Evolutionary conservation across 148 eudicot genomes (phyloP).

Genomic region (Vaccinium vitisidaea): DNA sequence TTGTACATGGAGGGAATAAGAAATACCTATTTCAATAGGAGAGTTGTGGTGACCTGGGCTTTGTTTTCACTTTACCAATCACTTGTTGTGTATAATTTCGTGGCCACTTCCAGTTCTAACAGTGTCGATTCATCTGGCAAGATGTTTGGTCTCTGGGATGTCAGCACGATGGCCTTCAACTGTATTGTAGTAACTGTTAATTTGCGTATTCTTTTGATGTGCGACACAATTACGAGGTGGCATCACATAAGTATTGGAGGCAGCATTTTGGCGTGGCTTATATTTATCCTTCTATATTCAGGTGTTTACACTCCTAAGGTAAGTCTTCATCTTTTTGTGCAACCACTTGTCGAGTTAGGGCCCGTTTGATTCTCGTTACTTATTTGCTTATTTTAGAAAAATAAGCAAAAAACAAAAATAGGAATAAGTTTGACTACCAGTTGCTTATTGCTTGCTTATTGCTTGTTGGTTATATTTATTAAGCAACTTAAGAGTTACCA

Average conservation of each 20-base stretch:
- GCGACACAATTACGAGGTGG: slow-evolving; percentile 87
- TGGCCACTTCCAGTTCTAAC: slow-evolving; percentile 49
- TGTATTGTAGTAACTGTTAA: slow-evolving; percentile 84
- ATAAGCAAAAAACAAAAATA: not conserved
- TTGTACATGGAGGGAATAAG: slow-evolving; percentile 85
- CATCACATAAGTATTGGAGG: slow-evolving; percentile 91
- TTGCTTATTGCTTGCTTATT: not conserved
- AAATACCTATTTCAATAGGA: slow-evolving; percentile 74
- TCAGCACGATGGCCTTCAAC: slow-evolving; percentile 91
- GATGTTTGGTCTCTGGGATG: slow-evolving; percentile 95
- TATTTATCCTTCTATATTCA: slow-evolving; percentile 72
- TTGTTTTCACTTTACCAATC: slow-evolving; percentile 82
- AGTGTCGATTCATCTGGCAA: slow-evolving; percentile 77
- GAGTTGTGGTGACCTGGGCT: slow-evolving; percentile 69
- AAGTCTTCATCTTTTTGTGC: slow-evolving; percentile 15
- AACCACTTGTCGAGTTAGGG: not conserved
- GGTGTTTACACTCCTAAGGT: slow-evolving; percentile 61
- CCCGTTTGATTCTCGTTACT: not conserved
- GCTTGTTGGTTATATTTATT: not conserved
- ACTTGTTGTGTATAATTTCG: slow-evolving; percentile 67
- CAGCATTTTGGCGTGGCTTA: slow-evolving; percentile 81
- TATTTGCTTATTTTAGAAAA: not conserved
- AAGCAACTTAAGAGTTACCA: not conserved
- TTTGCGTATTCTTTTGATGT: slow-evolving; percentile 84
- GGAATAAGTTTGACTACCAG: not conserved